Evolutionary conservation across 139 green algal genomes (phyloP), one percentile per base, ranked within the genome.

Genomic region (Asterochloris sp.): DNA sequence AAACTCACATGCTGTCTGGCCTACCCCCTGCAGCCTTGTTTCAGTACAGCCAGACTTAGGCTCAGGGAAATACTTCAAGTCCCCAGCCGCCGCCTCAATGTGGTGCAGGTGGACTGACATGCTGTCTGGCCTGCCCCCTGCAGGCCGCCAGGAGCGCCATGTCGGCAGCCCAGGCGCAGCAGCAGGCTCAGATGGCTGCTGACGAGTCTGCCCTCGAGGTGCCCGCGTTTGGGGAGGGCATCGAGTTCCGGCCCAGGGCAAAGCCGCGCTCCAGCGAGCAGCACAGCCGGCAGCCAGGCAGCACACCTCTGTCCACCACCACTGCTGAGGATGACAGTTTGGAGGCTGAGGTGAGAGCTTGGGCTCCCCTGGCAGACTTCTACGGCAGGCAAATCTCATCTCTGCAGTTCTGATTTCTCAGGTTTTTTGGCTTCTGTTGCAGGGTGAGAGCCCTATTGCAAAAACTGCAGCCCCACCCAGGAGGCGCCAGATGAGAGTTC

Each of bases 151-250:
- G 60, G n/a, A 80, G 76, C 12, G 76, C 60, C 68, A 62, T 62
- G 13, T 38, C 47, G 14, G 54, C 60, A 80, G 23, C 76, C 29
- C 76, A 80, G 76, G 60, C 29, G 54, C 76, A 80, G 76, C 11
- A 13, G 24, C 76, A 80, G 13, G 60, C 17, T 16, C n/a, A 74
- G 62, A 54, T 54, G 38, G 38, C 38, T 54, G 6, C 6, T 54
- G 38, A 54, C 38, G 78, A 28, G 60, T 11, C 73, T 62, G 67
- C 10, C 17, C 68, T 81, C 29, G 21, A 69, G 26, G 62, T 86
- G 71, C 83, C 83, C 0, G 78, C 78, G 4, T 86, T 86, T 64
- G 83, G 83, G 28, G 62, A 61, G 21, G 83, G 83, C 13, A 83
- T 86, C 17, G 28, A 77, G 29, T 86, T 86, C 38, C 67, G 78